Evolutionary conservation across 306 rosid genomes (phyloP), one percentile per base, ranked within the genome.

Genomic region (Neltuma alba): DNA sequence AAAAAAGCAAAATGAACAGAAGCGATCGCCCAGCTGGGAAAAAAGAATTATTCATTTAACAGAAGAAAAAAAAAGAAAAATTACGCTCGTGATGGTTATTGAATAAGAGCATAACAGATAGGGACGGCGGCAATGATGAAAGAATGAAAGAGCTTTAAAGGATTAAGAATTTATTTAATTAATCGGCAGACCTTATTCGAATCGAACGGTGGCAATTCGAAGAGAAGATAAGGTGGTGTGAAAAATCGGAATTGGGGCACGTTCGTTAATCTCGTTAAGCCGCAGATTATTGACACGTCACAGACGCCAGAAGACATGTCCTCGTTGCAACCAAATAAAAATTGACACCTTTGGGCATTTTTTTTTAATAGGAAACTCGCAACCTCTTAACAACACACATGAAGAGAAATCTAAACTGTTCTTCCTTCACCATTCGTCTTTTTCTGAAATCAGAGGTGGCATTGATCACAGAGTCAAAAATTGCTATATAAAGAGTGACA

Each of bases 261-360:
- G 70, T 69, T 70, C 18, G 82, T 70, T 70, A 69, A 38, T 69
- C 45, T 41, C 70, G 70, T 78, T 70, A 69, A 13, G 70, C 8
- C 30, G 36, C 11, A 6, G 38, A 16, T 4, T 30, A 5, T 14
- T 7, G 74, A 69, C 55, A 68, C 74, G 74, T 69, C 37, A 69
- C 11, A 1, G 4, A 40, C 18, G 9, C 69, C 42, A 4, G 42
- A 63, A 63, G 33, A 7, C 34, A 6, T 14, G 34, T 63, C 25
- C 69, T 8, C 23, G 6, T 5, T 2, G 37, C 1, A 25, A 25
- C 34, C 15, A 28, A 28, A 15, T 48, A 40, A 9, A 9, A 40
- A 40, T 40, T 5, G 60, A 52, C 27, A 52, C 0, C 15, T 9
- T 55, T 23, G 14, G 31, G n/a, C n/a, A n/a, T n/a, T n/a, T n/a